Base-by-base conservation (phyloP, 1,284 basidiomycete genomes). In the Pseudozyma thailandica region DNA sequence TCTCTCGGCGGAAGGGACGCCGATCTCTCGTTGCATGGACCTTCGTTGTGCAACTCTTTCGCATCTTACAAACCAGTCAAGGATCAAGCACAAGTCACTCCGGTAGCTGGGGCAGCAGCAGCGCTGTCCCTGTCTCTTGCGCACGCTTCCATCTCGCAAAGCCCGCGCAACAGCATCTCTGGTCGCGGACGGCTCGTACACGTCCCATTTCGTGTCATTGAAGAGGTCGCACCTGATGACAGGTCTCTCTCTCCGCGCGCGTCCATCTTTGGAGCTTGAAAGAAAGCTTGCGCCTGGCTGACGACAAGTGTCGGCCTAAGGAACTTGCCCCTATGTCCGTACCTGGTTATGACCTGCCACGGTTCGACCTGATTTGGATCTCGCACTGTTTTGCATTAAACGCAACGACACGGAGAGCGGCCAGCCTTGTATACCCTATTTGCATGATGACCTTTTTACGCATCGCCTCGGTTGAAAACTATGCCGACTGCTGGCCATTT, bases 111-210 rank as follows among this genome's bases (percentile, higher is more conserved):
- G 3, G 23, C n/a, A 21, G 50, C 54, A 15, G 28, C 46, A 15
- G 33, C 64, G 5, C 27, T 55, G 16, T 43, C 56, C 10, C 33
- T 47, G 3, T 48, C 57, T 21, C 55, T 58, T 9, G 37, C 54
- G 18, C 50, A 54, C 23, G 47, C 55, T 31, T 42, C 54, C 2
- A 30, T 61, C n/a, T 68, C 47, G 16, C 50, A 49, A 28, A 69
- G 65, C 50, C 65, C 65, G 18, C 59, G 59, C 47, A 62, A 26
- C 59, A 69, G 59, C 65, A 62, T 69, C 38, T 62, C 65, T 16
- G 59, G 54, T 18, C 59, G 59, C 18, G 50, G 57, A 1, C 54
- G 59, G 13, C 50, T 56, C 18, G 57, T 72, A 20, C 62, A 66
- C 20, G 58, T 72, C 12, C 57, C 60, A 15, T 55, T 57, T 25